phyloP scores from a whole-genome alignment of 2,329 filamentous ascomycete species.

The Plectosphaerella cucumerina region DNA sequence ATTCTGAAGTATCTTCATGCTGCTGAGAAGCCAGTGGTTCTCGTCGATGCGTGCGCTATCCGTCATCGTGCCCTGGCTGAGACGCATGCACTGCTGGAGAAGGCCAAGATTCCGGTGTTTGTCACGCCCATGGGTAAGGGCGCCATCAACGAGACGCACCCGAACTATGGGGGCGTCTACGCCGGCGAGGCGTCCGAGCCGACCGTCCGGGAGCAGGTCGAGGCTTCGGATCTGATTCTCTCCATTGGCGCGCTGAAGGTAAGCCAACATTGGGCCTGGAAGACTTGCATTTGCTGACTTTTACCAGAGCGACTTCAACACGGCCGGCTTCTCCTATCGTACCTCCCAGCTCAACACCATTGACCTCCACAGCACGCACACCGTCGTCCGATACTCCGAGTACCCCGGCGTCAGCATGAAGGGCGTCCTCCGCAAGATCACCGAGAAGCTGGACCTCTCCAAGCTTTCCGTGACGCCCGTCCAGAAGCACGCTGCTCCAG shows the following conservation, averaged over 20 bases:
- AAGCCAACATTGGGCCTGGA: not conserved
- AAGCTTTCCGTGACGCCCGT: constrained; percentile 54
- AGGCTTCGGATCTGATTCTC: constrained; percentile 67
- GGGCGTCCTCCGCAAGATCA: constrained; percentile 69
- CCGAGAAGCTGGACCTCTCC: constrained; percentile 51
- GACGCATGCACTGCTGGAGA: constrained; percentile 67
- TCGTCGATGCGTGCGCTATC: constrained; percentile 80
- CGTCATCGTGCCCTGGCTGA: constrained; percentile 71
- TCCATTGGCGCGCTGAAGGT: constrained; percentile 61
- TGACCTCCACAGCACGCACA: constrained; percentile 72
- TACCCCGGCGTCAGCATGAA: constrained; percentile 77
- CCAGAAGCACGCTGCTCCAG: constrained; percentile 45
- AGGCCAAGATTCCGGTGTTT: constrained; percentile 73
- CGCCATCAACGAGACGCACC: constrained; percentile 70
- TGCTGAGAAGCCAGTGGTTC: constrained; percentile 70
- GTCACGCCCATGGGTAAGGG: constrained; percentile 91
- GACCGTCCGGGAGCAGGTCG: constrained; percentile 59
- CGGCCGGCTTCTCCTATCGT: constrained; percentile 75
- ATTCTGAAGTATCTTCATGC: constrained; percentile 68
- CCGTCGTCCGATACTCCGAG: constrained; percentile 71
- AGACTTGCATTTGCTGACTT: not conserved
- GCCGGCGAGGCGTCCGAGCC: constrained; percentile 71
- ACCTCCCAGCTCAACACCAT: constrained; percentile 74
- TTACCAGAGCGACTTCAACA: constrained; percentile 70
- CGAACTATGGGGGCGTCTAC: constrained; percentile 81